A percentile compares a stretch with the other conserved stretches of the same genome.
These are phyloP conservation scores for Brassica nigra DNA, from an alignment of 345 rosid genomes.

Conservation along the genomic window DNA sequence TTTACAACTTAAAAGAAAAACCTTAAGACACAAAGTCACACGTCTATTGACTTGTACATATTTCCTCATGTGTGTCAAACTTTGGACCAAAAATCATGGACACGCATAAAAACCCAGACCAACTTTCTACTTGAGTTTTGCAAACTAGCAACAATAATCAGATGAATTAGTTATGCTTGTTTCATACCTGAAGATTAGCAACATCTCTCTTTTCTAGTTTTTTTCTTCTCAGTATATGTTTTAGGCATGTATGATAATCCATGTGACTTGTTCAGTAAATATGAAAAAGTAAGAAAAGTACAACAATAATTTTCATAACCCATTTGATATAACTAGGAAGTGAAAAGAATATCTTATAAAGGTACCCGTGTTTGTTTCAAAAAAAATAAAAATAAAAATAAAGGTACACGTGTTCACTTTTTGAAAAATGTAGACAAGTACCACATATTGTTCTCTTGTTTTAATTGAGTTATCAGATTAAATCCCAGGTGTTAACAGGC, in stretches of 20 bases:
- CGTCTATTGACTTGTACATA: not conserved
- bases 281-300: not conserved
- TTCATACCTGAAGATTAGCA: slow-evolving; percentile 9
- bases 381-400: not conserved
- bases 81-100: slow-evolving; percentile 35
- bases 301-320: not conserved
- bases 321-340: not conserved
- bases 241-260: not conserved
- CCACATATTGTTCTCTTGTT: not conserved
- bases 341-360: slow-evolving; percentile 10
- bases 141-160: not conserved
- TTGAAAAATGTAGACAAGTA: slow-evolving; percentile 18
- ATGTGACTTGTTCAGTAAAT: slow-evolving; percentile 5
- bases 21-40: not conserved
- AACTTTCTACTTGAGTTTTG: slow-evolving; percentile 15
- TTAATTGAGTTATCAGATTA: not conserved
- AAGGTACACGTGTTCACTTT: slow-evolving; percentile 3
- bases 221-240: not conserved
- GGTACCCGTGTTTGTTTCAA: not conserved
- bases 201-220: not conserved
- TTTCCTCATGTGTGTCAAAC: not conserved
- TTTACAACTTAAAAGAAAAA: not conserved
- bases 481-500: not conserved
- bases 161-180: not conserved
- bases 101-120: slow-evolving; percentile 2